These are phyloP conservation scores for Zanthoxylum bungeanum DNA, from an alignment of 345 rosid genomes.

Conservation along the genomic window DNA sequence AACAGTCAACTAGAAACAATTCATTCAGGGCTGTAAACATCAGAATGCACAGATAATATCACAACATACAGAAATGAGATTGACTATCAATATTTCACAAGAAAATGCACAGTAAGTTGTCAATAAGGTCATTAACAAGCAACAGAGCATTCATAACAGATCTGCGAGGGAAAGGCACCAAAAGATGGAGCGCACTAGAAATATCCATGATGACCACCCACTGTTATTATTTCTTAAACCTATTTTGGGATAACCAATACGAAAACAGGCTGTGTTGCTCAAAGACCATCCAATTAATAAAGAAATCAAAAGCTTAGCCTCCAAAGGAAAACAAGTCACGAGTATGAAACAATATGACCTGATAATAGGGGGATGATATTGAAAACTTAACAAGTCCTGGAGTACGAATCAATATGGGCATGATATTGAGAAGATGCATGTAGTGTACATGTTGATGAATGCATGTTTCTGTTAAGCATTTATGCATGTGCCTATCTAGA, in stretches of 20 bases:
- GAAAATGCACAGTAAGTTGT: not conserved
- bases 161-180: not conserved
- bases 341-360: too few relatives aligned
- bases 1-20: constrained; percentile 23
- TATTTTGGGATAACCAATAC: not conserved
- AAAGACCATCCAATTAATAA: too few relatives aligned
- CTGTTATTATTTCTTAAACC: not conserved
- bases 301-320: too few relatives aligned
- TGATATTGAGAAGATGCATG: too few relatives aligned
- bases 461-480: not conserved
- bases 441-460: not conserved
- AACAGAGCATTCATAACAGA: not conserved
- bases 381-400: too few relatives aligned
- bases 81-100: constrained; percentile 16
- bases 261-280: too few relatives aligned
- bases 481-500: not conserved
- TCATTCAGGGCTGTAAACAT: constrained; percentile 11
- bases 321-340: too few relatives aligned
- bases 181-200: not conserved
- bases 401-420: too few relatives aligned
- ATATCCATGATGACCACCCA: not conserved
- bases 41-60: constrained; percentile 5
- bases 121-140: not conserved
- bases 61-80: not conserved
- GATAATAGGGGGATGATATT: too few relatives aligned